Conservation (phyloP, 2,329 filamentous ascomycete species). For the Penicillium brevicompactum region DNA sequence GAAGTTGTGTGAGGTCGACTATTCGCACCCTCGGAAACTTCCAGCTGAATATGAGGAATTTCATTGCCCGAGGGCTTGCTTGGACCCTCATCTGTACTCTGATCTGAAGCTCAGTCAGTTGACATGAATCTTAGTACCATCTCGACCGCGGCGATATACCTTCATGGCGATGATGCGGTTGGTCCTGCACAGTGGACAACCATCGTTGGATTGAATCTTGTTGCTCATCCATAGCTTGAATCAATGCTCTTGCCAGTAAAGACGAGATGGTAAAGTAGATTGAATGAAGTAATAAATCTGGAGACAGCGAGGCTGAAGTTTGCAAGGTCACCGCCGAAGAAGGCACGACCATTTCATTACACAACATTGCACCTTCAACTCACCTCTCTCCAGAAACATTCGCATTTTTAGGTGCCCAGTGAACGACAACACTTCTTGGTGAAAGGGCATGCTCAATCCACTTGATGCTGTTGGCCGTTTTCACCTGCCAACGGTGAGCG, state of each 20-base stretch:
- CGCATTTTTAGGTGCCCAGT: neutral
- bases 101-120: neutral
- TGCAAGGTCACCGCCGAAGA: neutral
- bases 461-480: too few species aligned
- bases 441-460: too few species aligned
- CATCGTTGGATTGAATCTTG: conserved; percentile 16
- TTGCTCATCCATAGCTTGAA: conserved; percentile 5
- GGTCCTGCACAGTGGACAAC: conserved; percentile 12
- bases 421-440: too few species aligned
- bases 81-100: neutral
- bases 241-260: neutral
- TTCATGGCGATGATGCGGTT: neutral
- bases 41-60: neutral
- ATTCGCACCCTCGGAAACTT: neutral
- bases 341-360: conserved; percentile 1
- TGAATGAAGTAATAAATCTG: neutral
- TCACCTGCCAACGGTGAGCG: too few species aligned
- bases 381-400: neutral
- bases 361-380: neutral
- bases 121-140: too few species aligned
- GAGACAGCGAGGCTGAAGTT: neutral
- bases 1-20: neutral
- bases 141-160: neutral
- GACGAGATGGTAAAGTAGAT: neutral
- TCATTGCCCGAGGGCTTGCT: too few species aligned